Base-by-base conservation (phyloP, 192 early-diverging fungal genomes). In the Dissophora globulifera region DNA sequence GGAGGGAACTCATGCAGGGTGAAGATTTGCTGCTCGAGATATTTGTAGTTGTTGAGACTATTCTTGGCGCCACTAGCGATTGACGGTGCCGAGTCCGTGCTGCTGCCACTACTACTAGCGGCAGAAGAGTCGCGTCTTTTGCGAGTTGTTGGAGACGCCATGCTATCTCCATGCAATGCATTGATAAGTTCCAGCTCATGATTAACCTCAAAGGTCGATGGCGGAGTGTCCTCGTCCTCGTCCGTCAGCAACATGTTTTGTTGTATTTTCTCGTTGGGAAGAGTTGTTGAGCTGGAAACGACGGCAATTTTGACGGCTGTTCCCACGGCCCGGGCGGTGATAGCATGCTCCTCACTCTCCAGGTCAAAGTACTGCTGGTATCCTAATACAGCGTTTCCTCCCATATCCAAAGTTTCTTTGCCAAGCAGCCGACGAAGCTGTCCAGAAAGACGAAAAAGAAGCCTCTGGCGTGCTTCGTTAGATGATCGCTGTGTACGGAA, bases 401-500 rank as follows among this genome's bases (percentile, higher is more conserved):
- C 86, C 81, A 92, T 62, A 40, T 93, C 89, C 30, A 90, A 61
- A 11, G 88, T 91, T 64, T 93, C 91, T 56, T 91, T 89, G 11
- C 92, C 93, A 29, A 93, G 76, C 56, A 90, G 70, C 16, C 93
- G 79, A n/a, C 90, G 78, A 13, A 93, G 57, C 49, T 89, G 80
- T n/a, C 91, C 87, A 13, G 85, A 80, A 11, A 94, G 81, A 35
- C 85, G 82, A 67, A 87, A 93, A 67, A 94, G 81, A 49, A 90
- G 78, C 15, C 84, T 81, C 29, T 90, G 88, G 3, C 93, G 85
- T 1, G 90, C 85, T 55, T 94, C 91, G 70, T 94, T 94, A 1
- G 89, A 90, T 7, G 89, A 90, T 17, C 92, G 79, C 4, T 92
- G 91, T 9, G 92, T 91, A 8, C 93, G 84, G 55, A 94, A 94